Evolutionary conservation across 2,329 filamentous ascomycete species (phyloP), one percentile per base, ranked within the genome.

Genomic region (Aureobasidium leucospermi): DNA sequence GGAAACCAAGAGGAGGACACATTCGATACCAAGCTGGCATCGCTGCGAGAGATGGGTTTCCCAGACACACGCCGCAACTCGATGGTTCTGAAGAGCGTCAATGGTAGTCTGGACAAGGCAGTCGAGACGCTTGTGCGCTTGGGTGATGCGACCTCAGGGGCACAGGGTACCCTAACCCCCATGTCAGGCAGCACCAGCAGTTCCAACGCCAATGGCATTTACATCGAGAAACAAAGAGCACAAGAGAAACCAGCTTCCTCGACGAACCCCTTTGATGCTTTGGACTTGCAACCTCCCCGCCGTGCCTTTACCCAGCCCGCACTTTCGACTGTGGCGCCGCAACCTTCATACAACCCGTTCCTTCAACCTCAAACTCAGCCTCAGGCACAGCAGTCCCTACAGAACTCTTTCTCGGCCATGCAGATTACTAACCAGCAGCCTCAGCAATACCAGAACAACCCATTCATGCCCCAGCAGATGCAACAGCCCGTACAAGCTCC

Each of bases 31-130:
- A 97, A 97, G 71, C 74, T 97, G 70, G 78, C 79, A 3, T 85
- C 84, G 56, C 76, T 99, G 60, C 83, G 85, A 59, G 91, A 96
- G 60, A 96, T 97, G 91, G 94, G 94, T 0, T 99, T 99, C 67
- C 78, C 77, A 4, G 91, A 99, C 69, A 85, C 87, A 43, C 89
- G 87, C 66, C 84, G 88, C 61, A 97, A 96, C 68, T 80, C 84
- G 4, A 85, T 87, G 56, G 85, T 96, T 29, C 76, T 99, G 16
- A 92, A 91, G 70, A 88, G 88, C 3, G 81, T 95, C 32, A 86
- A 88, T 68, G 92, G 93, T 4, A 92, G 94, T 68, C 70, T 99
- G 60, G 90, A 96, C 66, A 87, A 85, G 71, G 85, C 93, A 0
- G 85, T 97, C 46, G 93, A 97, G 72, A 84, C 90, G 16, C 75